phyloP scores from a whole-genome alignment of 2,329 filamentous ascomycete species.

The Arthrobotrys sinensis region DNA sequence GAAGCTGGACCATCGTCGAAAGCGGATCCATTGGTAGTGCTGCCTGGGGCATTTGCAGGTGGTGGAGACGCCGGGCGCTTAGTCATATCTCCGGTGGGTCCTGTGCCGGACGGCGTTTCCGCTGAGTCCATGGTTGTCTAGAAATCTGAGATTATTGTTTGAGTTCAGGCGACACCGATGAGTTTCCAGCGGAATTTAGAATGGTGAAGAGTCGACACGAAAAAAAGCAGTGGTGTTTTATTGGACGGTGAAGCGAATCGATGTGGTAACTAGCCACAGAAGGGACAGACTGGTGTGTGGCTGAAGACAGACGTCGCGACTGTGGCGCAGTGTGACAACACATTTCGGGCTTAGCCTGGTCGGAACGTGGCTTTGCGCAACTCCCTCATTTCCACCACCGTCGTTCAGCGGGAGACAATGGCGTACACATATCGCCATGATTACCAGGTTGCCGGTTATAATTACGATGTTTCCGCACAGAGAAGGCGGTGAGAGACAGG shows the following conservation, averaged over 20 bases:
- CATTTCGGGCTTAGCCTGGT: slow-evolving; percentile 32
- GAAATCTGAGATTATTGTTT: slow-evolving; percentile 11
- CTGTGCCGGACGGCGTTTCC: slow-evolving; percentile 49
- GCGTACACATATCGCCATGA: slow-evolving; percentile 50
- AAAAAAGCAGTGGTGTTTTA: slow-evolving; percentile 34
- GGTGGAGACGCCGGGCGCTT: slow-evolving; percentile 49
- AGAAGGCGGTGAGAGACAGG: not conserved
- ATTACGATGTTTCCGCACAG: slow-evolving; percentile 8
- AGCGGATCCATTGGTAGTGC: slow-evolving; percentile 26
- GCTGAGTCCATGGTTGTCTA: slow-evolving; percentile 44
- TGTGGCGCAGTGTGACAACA: slow-evolving; percentile 48
- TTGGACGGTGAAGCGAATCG: slow-evolving; percentile 41
- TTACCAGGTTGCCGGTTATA: slow-evolving; percentile 19
- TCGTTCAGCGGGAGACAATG: slow-evolving; percentile 45
- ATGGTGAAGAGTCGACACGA: slow-evolving; percentile 17
- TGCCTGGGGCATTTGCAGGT: slow-evolving; percentile 12
- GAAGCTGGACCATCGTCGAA: slow-evolving; percentile 48
- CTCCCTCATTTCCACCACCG: slow-evolving; percentile 42
- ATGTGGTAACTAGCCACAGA: slow-evolving; percentile 46
- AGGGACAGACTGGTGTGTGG: slow-evolving; percentile 18
- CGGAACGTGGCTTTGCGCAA: slow-evolving; percentile 54
- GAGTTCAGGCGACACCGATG: slow-evolving; percentile 46
- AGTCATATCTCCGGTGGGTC: slow-evolving; percentile 23
- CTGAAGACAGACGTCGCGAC: slow-evolving; percentile 23
- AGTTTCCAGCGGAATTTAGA: slow-evolving; percentile 25